Base-by-base conservation (phyloP, 2,329 filamentous ascomycete genomes). In the Stemphylium vesicarium region DNA sequence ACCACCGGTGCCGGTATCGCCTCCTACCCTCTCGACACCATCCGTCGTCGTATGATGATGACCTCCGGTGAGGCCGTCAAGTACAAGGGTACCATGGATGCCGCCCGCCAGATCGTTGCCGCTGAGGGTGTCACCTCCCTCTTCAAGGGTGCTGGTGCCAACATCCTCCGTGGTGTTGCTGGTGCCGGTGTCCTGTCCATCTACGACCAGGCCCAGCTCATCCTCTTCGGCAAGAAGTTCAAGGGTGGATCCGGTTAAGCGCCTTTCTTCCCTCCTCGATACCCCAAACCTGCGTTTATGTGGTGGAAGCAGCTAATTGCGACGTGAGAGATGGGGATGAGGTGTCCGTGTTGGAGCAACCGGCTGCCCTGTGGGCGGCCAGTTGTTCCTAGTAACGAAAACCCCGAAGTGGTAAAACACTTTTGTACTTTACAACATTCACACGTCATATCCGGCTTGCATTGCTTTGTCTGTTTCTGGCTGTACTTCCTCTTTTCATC, bases 11-110 rank as follows among this genome's bases (percentile, higher is more conserved):
- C 95, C 82, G 95, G 95, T 96, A 96, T 99, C 82, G 95, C 95
- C 84, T 98, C 95, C 78, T 99, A 99, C 88, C 95, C 95, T 85
- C 92, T 99, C 79, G 95, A 99, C 84, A 99, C 95, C 79, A 92
- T 99, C 86, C 95, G 95, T 88, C 93, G 95, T 88, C 95, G 95
- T 85, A 99, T 99, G 95, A 99, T 99, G 95, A 99, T 99, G 95
- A 99, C 95, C 76, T 89, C 86, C 70, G 86, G 86, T 81, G 86
- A 88, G 91, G 95, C 95, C 86, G 95, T 99, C 88, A 99, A 99
- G 91, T 99, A 99, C 92, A 92, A 90, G 82, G 91, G 88, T 80
- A 96, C 95, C 72, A 75, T 98, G 75, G 95, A 99, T 83, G 95
- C 95, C 79, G 93, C 88, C 82, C 86, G 86, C 82, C 92, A 98